These are phyloP conservation scores for Recurvomyces mirabilis DNA, from an alignment of 495 filamentous ascomycete genomes.

Conservation along the genomic window DNA sequence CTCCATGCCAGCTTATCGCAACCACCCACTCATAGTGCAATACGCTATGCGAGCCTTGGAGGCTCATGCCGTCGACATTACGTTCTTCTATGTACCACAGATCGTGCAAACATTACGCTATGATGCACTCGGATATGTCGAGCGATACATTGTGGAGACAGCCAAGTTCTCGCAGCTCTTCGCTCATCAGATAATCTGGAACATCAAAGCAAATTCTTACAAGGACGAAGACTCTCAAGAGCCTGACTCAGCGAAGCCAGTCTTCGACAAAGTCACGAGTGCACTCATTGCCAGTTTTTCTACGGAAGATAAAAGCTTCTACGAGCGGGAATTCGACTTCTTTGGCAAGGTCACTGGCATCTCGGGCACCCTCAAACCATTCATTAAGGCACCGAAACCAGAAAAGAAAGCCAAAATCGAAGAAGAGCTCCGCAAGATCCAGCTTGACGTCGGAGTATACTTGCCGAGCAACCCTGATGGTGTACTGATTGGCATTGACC, in stretches of 20 bases:
- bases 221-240: slow-evolving; percentile 74
- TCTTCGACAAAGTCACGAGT: slow-evolving; percentile 78
- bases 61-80: slow-evolving; percentile 85
- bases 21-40: slow-evolving; percentile 87
- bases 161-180: slow-evolving; percentile 93
- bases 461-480: slow-evolving; percentile 95
- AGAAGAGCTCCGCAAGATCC: slow-evolving; percentile 92
- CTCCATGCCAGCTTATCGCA: slow-evolving; percentile 86
- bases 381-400: slow-evolving; percentile 81
- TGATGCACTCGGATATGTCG: slow-evolving; percentile 87
- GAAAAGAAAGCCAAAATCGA: slow-evolving; percentile 99
- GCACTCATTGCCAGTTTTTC: slow-evolving; percentile 76
- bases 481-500: slow-evolving; percentile 91
- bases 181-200: slow-evolving; percentile 99
- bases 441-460: slow-evolving; percentile 93
- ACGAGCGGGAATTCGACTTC: slow-evolving; percentile 90
- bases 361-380: slow-evolving; percentile 87
- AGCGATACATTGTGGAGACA: slow-evolving; percentile 92
- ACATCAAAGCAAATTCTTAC: slow-evolving; percentile 97
- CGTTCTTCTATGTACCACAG: slow-evolving; percentile 97
- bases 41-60: slow-evolving; percentile 96
- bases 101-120: slow-evolving; percentile 95
- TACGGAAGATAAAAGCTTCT: slow-evolving; percentile 66
- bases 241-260: slow-evolving; percentile 89
- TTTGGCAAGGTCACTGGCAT: slow-evolving; percentile 94